A percentile compares a stretch with the other conserved stretches of the same genome.
Conservation (phyloP, 768 basidiomycete species). For the Leccinum rimulosum region DNA sequence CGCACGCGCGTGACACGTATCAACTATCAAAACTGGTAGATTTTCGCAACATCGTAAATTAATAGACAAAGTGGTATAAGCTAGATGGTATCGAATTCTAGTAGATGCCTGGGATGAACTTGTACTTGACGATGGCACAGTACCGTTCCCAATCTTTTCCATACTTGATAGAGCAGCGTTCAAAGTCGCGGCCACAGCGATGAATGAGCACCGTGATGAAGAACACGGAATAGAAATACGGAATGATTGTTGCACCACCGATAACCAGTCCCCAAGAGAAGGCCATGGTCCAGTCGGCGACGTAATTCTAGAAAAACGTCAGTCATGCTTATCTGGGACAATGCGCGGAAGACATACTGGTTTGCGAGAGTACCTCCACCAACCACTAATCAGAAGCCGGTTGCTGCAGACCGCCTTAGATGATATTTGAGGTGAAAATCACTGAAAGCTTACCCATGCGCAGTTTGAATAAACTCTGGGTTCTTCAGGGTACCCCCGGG, state of each 20-base stretch:
- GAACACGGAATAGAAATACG: slow-evolving; percentile 96
- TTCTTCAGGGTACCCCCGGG: slow-evolving; percentile 81
- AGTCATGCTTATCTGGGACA: background rate
- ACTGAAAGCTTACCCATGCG: slow-evolving; percentile 65
- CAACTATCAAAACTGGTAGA: background rate
- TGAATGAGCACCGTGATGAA: slow-evolving; percentile 93
- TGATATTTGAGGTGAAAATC: background rate
- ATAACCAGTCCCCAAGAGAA: slow-evolving; percentile 82
- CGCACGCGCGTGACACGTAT: slow-evolving; percentile 9
- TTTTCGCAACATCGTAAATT: background rate
- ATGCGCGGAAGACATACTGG: slow-evolving; percentile 52
- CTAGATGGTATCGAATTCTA: slow-evolving; percentile 35
- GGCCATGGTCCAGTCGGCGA: slow-evolving; percentile 88
- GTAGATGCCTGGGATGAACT: slow-evolving; percentile 87
- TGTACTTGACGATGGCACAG: slow-evolving; percentile 83
- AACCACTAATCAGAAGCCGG: slow-evolving; percentile 86
- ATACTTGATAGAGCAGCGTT: slow-evolving; percentile 89
- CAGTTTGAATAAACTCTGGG: slow-evolving; percentile 90
- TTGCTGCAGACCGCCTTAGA: slow-evolving; percentile 50
- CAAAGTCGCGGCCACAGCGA: slow-evolving; percentile 91
- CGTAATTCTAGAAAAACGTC: slow-evolving; percentile 66
- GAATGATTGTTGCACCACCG: slow-evolving; percentile 76
- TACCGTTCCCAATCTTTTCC: slow-evolving; percentile 94
- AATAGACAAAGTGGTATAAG: slow-evolving; percentile 7
- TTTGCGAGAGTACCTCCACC: slow-evolving; percentile 94